These are phyloP conservation scores for Colletotrichum sojae DNA, from an alignment of 2,329 filamentous ascomycete genomes.

Conservation along the genomic window DNA sequence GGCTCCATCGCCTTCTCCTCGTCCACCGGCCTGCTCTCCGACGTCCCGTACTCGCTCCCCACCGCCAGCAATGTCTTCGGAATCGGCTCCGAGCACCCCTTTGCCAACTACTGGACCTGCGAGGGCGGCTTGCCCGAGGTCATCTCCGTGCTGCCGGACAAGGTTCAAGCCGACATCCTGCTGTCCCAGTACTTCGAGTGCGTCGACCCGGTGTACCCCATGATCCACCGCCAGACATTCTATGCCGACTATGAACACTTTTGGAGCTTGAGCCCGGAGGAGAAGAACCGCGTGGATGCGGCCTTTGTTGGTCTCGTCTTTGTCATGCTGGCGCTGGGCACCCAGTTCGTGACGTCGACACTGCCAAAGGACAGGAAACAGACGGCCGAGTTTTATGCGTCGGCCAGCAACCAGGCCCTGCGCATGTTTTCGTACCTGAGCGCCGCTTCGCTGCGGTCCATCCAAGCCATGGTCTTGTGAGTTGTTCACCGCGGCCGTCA, in stretches of 20 bases:
- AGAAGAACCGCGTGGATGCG: constrained; percentile 75
- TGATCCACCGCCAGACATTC: constrained; percentile 82
- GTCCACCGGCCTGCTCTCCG: constrained; percentile 76
- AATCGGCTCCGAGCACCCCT: constrained; percentile 83
- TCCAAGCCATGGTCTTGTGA: constrained; percentile 83
- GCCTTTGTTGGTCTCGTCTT: constrained; percentile 81
- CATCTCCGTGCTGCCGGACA: constrained; percentile 81
- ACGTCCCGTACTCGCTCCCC: constrained; percentile 79
- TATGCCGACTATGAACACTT: constrained; percentile 85
- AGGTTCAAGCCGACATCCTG: constrained; percentile 81
- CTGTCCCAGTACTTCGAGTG: constrained; percentile 75
- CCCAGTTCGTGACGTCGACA: constrained; percentile 78
- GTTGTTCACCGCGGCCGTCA: neutral
- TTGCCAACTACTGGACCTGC: constrained; percentile 89
- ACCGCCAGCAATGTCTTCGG: constrained; percentile 84
- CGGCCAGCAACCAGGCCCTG: constrained; percentile 83
- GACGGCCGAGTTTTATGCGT: constrained; percentile 86
- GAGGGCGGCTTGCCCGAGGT: constrained; percentile 82
- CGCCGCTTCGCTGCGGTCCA: constrained; percentile 78
- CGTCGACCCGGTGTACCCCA: constrained; percentile 86
- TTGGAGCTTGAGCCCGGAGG: constrained; percentile 72
- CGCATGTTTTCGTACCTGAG: constrained; percentile 84
- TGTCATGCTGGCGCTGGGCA: constrained; percentile 82
- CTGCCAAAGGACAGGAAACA: constrained; percentile 76
- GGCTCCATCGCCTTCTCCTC: constrained; percentile 52